Evolutionary conservation across 2,329 filamentous ascomycete species (phyloP).

Genomic region (Ilyonectria sp.): DNA sequence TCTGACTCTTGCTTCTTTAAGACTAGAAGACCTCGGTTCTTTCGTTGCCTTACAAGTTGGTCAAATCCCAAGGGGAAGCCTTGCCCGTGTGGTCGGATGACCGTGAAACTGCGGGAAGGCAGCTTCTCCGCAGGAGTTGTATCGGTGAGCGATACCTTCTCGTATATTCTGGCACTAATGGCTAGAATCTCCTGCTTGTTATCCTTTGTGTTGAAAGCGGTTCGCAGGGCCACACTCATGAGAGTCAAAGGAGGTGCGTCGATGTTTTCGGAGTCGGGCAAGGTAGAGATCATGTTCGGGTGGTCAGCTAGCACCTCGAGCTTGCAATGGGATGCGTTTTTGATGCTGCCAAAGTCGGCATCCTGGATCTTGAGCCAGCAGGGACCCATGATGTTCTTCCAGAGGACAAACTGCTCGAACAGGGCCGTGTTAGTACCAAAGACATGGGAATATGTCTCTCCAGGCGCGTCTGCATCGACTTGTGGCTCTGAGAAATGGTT

Average conservation of each 20-base stretch:
- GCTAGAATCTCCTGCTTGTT: slow-evolving; percentile 98
- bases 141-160: slow-evolving; percentile 88
- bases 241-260: slow-evolving; percentile 90
- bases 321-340: slow-evolving; percentile 97
- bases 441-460: slow-evolving; percentile 93
- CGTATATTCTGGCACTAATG: slow-evolving; percentile 92
- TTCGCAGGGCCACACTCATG: slow-evolving; percentile 95
- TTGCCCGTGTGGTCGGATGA: slow-evolving; percentile 84
- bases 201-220: slow-evolving; percentile 88
- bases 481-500: slow-evolving; percentile 67
- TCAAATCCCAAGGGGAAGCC: slow-evolving; percentile 92
- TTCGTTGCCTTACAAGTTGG: slow-evolving; percentile 77
- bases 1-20: slow-evolving; percentile 88
- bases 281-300: slow-evolving; percentile 80
- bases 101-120: slow-evolving; percentile 90
- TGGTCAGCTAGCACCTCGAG: slow-evolving; percentile 88
- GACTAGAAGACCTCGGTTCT: slow-evolving; percentile 83
- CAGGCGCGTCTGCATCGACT: slow-evolving; percentile 77
- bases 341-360: slow-evolving; percentile 86
- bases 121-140: slow-evolving; percentile 91
- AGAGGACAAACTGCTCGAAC: slow-evolving; percentile 98
- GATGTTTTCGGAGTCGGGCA: slow-evolving; percentile 84
- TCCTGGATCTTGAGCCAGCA: slow-evolving; percentile 96
- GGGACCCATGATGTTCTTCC: slow-evolving; percentile 99
- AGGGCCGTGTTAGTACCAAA: slow-evolving; percentile 95